Conservation (phyloP, 495 filamentous ascomycete species). For the Poronia punctata region DNA sequence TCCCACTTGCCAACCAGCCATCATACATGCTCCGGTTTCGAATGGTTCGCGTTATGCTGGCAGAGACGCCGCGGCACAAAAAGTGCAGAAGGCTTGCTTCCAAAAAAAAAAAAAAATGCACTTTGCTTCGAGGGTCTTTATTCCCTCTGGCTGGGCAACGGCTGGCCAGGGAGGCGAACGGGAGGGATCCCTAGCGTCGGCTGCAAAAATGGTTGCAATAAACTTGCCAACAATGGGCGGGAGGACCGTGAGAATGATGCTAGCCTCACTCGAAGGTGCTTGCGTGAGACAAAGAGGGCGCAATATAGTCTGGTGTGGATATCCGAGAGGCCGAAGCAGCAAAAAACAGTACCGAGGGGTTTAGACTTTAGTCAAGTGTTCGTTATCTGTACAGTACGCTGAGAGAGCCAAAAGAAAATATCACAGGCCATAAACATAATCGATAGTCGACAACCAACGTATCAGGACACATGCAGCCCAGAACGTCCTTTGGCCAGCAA, state of each 20-base stretch:
- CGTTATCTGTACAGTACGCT: neutral
- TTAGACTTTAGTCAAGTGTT: neutral
- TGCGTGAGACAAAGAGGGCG: slow-evolving; percentile 1
- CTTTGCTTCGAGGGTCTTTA: too few relatives aligned
- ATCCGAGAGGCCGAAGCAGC: neutral
- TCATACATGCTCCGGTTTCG: slow-evolving; percentile 20
- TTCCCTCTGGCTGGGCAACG: too few relatives aligned
- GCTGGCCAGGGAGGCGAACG: too few relatives aligned
- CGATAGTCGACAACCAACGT: too few relatives aligned
- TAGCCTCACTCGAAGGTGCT: slow-evolving; percentile 1
- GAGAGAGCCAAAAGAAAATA: neutral
- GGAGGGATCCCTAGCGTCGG: too few relatives aligned
- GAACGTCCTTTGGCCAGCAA: neutral
- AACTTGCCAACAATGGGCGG: too few relatives aligned
- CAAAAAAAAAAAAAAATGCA: too few relatives aligned
- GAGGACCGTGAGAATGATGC: slow-evolving; percentile 1
- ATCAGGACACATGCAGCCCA: slow-evolving; percentile 7
- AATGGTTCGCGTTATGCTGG: neutral
- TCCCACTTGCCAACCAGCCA: slow-evolving; percentile 26
- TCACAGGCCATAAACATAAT: slow-evolving; percentile 4
- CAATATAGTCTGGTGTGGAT: slow-evolving; percentile 6
- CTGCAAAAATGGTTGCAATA: too few relatives aligned
- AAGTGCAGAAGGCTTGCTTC: too few relatives aligned
- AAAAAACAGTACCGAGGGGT: slow-evolving; percentile 1
- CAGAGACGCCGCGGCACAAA: neutral